These are phyloP conservation scores for Barnettozyma vustinii DNA, from an alignment of 805 yeast species.

Conservation along the genomic window DNA sequence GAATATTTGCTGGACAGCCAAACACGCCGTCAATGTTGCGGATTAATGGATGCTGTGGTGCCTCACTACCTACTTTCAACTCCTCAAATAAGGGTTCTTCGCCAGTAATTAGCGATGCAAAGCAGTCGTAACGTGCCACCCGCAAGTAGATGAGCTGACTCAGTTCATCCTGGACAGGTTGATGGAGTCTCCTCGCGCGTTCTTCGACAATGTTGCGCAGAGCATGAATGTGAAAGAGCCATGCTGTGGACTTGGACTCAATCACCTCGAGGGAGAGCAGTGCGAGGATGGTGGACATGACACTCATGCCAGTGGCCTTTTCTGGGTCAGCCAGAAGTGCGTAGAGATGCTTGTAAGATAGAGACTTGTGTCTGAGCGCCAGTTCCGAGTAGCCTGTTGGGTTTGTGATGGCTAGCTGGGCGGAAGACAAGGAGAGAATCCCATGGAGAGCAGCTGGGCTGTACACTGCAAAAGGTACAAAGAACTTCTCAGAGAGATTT, in stretches of 20 bases:
- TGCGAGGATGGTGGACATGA: slow-evolving; percentile 9
- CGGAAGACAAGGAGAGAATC: slow-evolving; percentile 7
- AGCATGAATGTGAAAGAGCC: slow-evolving; percentile 10
- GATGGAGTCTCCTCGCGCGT: slow-evolving; percentile 3
- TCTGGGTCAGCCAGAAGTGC: slow-evolving; percentile 1
- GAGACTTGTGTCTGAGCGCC: slow-evolving; percentile 9
- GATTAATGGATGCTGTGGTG: slow-evolving; percentile 5
- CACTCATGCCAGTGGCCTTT: slow-evolving; percentile 3
- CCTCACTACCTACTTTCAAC: background rate
- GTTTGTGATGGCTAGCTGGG: slow-evolving; percentile 6
- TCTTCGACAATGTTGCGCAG: slow-evolving; percentile 6
- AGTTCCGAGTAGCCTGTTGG: slow-evolving; percentile 3
- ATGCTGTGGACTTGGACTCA: slow-evolving; percentile 6
- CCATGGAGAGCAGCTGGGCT: slow-evolving; percentile 9
- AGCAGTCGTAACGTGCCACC: slow-evolving; percentile 11
- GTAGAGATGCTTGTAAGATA: slow-evolving; percentile 9
- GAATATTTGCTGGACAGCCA: slow-evolving; percentile 8
- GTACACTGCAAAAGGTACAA: slow-evolving; percentile 8
- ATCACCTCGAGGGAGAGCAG: slow-evolving; percentile 10
- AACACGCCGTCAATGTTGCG: slow-evolving; percentile 9
- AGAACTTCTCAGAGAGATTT: slow-evolving; percentile 10
- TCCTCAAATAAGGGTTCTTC: slow-evolving; percentile 8
- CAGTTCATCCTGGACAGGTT: background rate
- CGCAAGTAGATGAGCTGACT: slow-evolving; percentile 5
- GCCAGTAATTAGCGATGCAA: slow-evolving; percentile 10